Percentiles rank a stretch among this genome's conserved stretches.
Evolutionary conservation across 371 early-diverging fungal genomes (phyloP).

Genomic region (Fennellomyces sp.): DNA sequence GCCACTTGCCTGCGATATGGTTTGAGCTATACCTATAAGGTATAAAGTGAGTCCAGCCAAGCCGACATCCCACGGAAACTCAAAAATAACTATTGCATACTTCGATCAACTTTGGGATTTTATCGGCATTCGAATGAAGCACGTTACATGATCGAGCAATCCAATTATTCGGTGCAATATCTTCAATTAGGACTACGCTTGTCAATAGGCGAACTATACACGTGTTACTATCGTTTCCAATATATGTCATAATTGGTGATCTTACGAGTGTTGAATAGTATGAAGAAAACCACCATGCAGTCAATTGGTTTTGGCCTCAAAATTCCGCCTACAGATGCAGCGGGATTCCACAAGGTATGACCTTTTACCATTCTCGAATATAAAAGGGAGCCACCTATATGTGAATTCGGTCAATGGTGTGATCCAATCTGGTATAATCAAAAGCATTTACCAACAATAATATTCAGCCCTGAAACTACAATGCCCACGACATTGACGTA

Average conservation of each 20-base stretch:
- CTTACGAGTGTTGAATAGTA: not conserved
- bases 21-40: slow-evolving; percentile 30
- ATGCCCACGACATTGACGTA: slow-evolving; percentile 21
- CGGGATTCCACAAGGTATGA: not conserved
- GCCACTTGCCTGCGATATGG: slow-evolving; percentile 18
- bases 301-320: not conserved
- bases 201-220: not conserved
- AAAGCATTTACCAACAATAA: slow-evolving; percentile 20
- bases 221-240: no score
- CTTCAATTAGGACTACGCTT: not conserved
- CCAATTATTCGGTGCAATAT: not conserved
- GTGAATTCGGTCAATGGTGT: no score
- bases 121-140: not conserved
- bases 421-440: no score
- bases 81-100: slow-evolving; percentile 9
- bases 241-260: not conserved
- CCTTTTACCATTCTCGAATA: no score
- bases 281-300: not conserved
- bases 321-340: not conserved
- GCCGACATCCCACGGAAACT: slow-evolving; percentile 28
- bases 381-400: no score
- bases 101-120: not conserved
- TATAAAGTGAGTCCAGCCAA: slow-evolving; percentile 23
- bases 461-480: slow-evolving; percentile 13
- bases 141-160: not conserved